Base-by-base conservation (phyloP, 176 grass and related monocot genomes). In the Pontederia crassipes region DNA sequence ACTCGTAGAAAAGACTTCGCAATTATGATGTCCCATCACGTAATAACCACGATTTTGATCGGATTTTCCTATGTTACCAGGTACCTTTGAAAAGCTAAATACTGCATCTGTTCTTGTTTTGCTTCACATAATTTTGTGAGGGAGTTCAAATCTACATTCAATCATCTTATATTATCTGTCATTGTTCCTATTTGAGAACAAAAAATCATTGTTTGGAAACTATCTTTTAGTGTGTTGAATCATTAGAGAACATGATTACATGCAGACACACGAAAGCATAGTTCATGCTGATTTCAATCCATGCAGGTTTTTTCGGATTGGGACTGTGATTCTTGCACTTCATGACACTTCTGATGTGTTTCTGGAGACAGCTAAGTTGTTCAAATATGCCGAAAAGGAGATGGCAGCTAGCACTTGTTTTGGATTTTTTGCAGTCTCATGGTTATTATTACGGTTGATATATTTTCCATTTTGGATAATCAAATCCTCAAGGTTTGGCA, bases 381-480 rank as follows among this genome's bases (percentile, higher is more conserved):
- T 83, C 84, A 98, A 98, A 64, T 98, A 98, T 72, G 88, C 87
- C 10, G 94, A 89, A 68, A 92, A 83, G 54, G 94, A 98, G 68
- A 49, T 92, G 24, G 84, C 77, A 12, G 88, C 94, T 85, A 98
- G 94, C 64, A 56, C 86, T 49, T 89, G 69, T 71, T 98, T 98
- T 35, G 94, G 94, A 56, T 82, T 93, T 58, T 98, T 98, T 72
- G 88, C 88, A 67, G 48, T 92, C 45, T 98, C 94, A 49, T 98
- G 88, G 94, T 77, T 98, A 28, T 29, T 89, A 14, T 58, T 93
- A 65, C 87, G 94, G 49, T 72, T 98, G 59, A 57, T 98, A 73
- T 98, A 98, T 85, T 98, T 98, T 57, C 94, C 94, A 50, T 93
- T 98, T 76, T 93, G 94, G 94, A 98, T 98, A 67, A 98, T 98